A percentile compares a stretch with the other conserved stretches of the same genome.
phyloP scores from a whole-genome alignment of 225 moss, liverwort and hornwort species.

The Marchantia polymorpha region DNA sequence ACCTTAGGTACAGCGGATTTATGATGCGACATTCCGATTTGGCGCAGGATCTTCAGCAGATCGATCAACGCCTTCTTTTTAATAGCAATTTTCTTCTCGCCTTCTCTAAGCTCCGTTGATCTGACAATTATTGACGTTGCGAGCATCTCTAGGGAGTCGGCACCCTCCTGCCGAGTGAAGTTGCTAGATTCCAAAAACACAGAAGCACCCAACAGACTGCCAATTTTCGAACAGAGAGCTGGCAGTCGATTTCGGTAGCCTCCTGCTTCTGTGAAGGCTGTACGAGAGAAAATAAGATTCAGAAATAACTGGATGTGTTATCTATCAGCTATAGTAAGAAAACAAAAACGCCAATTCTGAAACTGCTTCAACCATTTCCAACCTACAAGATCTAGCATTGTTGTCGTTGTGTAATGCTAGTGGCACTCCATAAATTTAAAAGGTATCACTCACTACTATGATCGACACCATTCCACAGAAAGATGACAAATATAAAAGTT shows the following conservation, averaged over 20 bases:
- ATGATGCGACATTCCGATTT: conserved; percentile 74
- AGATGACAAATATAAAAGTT: too few species aligned
- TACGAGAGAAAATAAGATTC: background rate
- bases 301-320: too few species aligned
- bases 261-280: conserved; percentile 17
- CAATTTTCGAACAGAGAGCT: conserved; percentile 57
- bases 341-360: too few species aligned
- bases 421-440: too few species aligned
- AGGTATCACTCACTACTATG: too few species aligned
- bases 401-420: too few species aligned
- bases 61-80: conserved; percentile 92
- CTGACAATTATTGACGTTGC: conserved; percentile 69
- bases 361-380: too few species aligned
- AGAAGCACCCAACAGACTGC: conserved; percentile 46
- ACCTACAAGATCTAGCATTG: too few species aligned
- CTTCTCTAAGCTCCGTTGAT: conserved; percentile 72
- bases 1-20: conserved; percentile 81
- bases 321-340: too few species aligned
- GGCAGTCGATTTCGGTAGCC: conserved; percentile 49
- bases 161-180: conserved; percentile 39
- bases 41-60: conserved; percentile 63
- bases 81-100: conserved; percentile 65
- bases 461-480: too few species aligned
- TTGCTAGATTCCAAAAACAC: conserved; percentile 58
- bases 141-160: conserved; percentile 54